A percentile compares a stretch with the other conserved stretches of the same genome.
These are phyloP conservation scores for Pichia norvegensis DNA, from an alignment of 1,139 yeast species.

Conservation along the genomic window DNA sequence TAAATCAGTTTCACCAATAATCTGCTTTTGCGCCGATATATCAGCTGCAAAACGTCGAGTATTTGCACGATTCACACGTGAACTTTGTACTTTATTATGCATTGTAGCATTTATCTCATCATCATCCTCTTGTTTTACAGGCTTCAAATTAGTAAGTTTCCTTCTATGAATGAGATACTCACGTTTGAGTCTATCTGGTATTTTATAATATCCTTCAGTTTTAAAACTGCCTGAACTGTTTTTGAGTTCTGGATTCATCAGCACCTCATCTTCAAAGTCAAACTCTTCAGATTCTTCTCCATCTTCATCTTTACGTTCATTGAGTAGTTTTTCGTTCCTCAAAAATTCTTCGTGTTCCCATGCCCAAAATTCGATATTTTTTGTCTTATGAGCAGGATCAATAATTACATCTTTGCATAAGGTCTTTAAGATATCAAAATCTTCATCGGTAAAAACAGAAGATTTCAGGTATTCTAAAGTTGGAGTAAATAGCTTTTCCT, in stretches of 20 bases:
- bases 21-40: constrained; percentile 71
- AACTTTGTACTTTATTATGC: constrained; percentile 41
- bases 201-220: constrained; percentile 68
- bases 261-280: constrained; percentile 22
- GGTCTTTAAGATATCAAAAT: constrained; percentile 45
- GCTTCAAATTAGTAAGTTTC: constrained; percentile 46
- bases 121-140: constrained; percentile 51
- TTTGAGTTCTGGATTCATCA: constrained; percentile 16
- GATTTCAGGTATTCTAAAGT: constrained; percentile 48
- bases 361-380: constrained; percentile 52
- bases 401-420: constrained; percentile 32
- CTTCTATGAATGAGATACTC: constrained; percentile 77
- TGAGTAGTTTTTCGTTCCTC: constrained; percentile 22
- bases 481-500: constrained; percentile 30
- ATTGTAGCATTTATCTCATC: constrained; percentile 30
- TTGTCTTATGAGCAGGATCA: constrained; percentile 24
- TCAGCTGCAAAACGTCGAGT: constrained; percentile 89
- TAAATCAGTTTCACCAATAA: constrained; percentile 77
- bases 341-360: constrained; percentile 48
- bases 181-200: constrained; percentile 63
- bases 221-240: constrained; percentile 57
- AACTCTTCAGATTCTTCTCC: constrained; percentile 14
- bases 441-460: constrained; percentile 67
- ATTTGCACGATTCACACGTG: constrained; percentile 82
- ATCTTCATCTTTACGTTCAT: constrained; percentile 28